Evolutionary conservation across 1,284 basidiomycete species (phyloP).

Genomic region (Austroboletus novae-zelandiae): DNA sequence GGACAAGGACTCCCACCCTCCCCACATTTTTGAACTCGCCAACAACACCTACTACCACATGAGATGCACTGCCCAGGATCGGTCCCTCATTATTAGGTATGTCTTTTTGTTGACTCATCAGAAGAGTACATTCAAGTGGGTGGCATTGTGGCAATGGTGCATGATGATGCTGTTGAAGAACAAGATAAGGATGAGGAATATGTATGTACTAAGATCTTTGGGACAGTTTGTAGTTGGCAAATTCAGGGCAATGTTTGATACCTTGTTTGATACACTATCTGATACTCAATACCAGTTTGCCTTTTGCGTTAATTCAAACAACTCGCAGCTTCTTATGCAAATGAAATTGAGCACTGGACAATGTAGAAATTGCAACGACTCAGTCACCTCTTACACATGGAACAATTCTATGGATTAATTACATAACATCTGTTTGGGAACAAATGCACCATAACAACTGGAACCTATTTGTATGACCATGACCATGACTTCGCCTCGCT

Average conservation of each 20-base stretch:
- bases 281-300: slow-evolving; percentile 93
- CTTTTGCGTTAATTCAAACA: slow-evolving; percentile 92
- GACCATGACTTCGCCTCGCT: no score
- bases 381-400: no score
- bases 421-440: no score
- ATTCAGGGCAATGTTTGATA: slow-evolving; percentile 80
- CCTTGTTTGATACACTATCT: slow-evolving; percentile 84
- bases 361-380: no score
- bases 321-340: slow-evolving; percentile 65
- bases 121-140: slow-evolving; percentile 65
- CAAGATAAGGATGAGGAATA: slow-evolving; percentile 53
- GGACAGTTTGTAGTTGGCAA: slow-evolving; percentile 79
- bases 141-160: slow-evolving; percentile 47
- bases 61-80: slow-evolving; percentile 91
- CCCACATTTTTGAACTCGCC: slow-evolving; percentile 87
- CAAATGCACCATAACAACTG: no score
- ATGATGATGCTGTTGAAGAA: slow-evolving; percentile 50
- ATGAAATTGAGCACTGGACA: no score
- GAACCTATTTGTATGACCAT: no score
- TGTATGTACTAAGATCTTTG: slow-evolving; percentile 35
- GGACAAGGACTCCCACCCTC: slow-evolving; percentile 53
- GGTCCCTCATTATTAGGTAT: slow-evolving; percentile 82
- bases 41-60: slow-evolving; percentile 97
- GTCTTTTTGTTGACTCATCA: slow-evolving; percentile 75
- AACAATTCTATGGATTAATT: no score